A percentile compares a stretch with the other conserved stretches of the same genome.
phyloP scores from a whole-genome alignment of 2,329 filamentous ascomycete genomes.

The Leptodontidium sp. region DNA sequence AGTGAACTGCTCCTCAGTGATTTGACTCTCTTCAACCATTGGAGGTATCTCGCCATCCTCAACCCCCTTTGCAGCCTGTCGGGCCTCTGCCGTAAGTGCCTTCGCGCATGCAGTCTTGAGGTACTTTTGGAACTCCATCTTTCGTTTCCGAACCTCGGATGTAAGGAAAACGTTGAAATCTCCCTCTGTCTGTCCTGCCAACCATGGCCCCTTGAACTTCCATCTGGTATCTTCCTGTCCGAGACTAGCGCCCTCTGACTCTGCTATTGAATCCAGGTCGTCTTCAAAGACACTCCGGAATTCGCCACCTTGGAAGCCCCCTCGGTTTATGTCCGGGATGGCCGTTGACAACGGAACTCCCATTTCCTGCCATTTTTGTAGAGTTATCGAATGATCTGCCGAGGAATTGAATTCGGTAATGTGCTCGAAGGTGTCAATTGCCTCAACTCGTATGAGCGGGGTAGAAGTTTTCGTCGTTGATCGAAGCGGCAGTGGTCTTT shows the following conservation, averaged over 20 bases:
- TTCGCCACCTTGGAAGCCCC: background rate
- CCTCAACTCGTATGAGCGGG: constrained; percentile 78
- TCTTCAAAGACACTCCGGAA: constrained; percentile 65
- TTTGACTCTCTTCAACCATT: constrained; percentile 47
- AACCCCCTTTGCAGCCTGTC: constrained; percentile 53
- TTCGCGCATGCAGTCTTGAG: constrained; percentile 59
- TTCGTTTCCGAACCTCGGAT: constrained; percentile 61
- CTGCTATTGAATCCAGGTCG: constrained; percentile 60
- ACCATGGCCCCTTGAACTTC: constrained; percentile 74
- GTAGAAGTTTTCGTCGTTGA: constrained; percentile 75
- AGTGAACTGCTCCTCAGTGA: constrained; percentile 60
- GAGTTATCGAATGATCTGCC: constrained; percentile 79
- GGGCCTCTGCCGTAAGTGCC: constrained; percentile 52
- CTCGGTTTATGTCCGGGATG: constrained; percentile 28
- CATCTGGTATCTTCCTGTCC: constrained; percentile 60
- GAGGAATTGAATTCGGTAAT: constrained; percentile 89
- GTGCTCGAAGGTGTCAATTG: constrained; percentile 85
- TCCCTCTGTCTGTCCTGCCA: constrained; percentile 68
- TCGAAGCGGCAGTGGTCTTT: constrained; percentile 80
- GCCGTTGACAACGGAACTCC: constrained; percentile 73
- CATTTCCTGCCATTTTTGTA: constrained; percentile 88
- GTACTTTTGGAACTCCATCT: constrained; percentile 62
- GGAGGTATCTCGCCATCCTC: constrained; percentile 47
- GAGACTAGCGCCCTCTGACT: constrained; percentile 40
- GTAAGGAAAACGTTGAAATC: constrained; percentile 65